Evolutionary conservation across 495 filamentous ascomycete species (phyloP).

Genomic region (Chlorociboria aeruginascens): DNA sequence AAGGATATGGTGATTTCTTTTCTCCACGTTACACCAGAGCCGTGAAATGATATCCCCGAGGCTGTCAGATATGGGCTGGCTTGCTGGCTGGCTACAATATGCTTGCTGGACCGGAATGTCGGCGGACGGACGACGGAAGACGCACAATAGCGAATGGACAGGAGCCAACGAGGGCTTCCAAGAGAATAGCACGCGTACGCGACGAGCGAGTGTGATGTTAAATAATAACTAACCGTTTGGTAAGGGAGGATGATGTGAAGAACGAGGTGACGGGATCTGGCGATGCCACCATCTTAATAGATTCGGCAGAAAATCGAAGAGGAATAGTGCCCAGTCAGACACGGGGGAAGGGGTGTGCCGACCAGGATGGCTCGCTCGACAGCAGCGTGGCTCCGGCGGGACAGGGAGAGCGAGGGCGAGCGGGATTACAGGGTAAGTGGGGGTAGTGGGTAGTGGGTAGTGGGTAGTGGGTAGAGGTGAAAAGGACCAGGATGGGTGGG

Average conservation of each 20-base stretch:
- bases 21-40: not conserved
- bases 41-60: not conserved
- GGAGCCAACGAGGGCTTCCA: constrained; percentile 55
- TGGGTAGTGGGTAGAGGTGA: too few relatives aligned
- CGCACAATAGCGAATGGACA: constrained; percentile 42
- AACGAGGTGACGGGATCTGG: not conserved
- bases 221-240: not conserved
- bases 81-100: too few relatives aligned
- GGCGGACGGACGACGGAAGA: constrained; percentile 7
- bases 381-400: too few relatives aligned
- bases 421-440: too few relatives aligned
- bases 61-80: constrained; percentile 2
- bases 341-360: too few relatives aligned
- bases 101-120: too few relatives aligned
- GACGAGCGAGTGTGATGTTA: constrained; percentile 15
- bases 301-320: constrained; percentile 10
- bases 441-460: too few relatives aligned
- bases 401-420: too few relatives aligned
- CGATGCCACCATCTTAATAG: constrained; percentile 12
- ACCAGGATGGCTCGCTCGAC: too few relatives aligned
- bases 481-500: too few relatives aligned
- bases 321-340: not conserved
- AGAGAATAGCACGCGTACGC: constrained; percentile 4
- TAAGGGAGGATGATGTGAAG: not conserved
- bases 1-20: not conserved